Evolutionary conservation across 768 basidiomycete species (phyloP), one percentile per base, ranked within the genome.

Genomic region (Pleurotus cornucopiae): DNA sequence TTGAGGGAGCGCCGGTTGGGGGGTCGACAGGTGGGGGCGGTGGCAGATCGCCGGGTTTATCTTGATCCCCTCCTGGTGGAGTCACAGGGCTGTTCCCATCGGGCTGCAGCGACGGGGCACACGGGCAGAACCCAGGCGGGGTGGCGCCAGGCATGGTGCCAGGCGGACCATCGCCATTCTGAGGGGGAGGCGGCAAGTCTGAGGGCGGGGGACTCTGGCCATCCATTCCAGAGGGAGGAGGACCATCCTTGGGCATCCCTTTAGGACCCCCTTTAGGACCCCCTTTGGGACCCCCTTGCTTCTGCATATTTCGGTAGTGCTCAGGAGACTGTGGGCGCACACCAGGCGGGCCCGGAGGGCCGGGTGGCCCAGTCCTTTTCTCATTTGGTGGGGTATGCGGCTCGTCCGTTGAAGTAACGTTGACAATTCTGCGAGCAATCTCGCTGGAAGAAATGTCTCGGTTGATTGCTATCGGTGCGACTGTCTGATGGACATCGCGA

Each of bases 401-500:
- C 30, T 34, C 30, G 30, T 34, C 30, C 30, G 7, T 34, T 34
- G 30, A 34, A 4, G 30, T 34, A 3, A 34, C 30, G 30, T 44
- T 13, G 20, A 21, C 41, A 44, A 44, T 49, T 49, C 48, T 49
- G 48, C 48, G 48, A 20, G 9, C 37, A 16, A 41, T 39, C 12
- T 41, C 39, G 13, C 51, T 21, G 11, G 41, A 44, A n/a, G 20
- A 44, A 16, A 21, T 5, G 41, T 44, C 41, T 44, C n/a, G n/a
- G 16, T 34, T 34, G 2, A 34, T 34, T 34, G 30, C 30, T 30
- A 30, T 30, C 30, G 30, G 30, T 34, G 37, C 38, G 37, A 16
- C 18, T 21, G 18, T 41, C 13, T 34, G 40, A 52, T 52, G 51
- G 23, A 52, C 51, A 14, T 52, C 51, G 16, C 51, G 51, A 39